phyloP scores from a whole-genome alignment of 108 stramenopile genomes.

The Seminavis robusta region DNA sequence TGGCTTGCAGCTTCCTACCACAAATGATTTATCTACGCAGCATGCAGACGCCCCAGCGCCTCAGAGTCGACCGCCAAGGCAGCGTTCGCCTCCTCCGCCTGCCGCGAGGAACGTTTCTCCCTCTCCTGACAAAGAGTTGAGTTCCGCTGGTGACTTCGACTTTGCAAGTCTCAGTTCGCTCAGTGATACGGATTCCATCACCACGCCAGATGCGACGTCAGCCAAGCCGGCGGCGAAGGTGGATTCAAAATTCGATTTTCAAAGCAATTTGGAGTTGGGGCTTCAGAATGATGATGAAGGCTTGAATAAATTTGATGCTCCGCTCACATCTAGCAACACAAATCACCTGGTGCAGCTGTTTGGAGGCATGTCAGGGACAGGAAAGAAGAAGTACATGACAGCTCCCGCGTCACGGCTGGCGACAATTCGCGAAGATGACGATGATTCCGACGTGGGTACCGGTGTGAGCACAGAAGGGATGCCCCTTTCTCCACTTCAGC shows the following conservation, averaged over 20 bases:
- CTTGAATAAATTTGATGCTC: slow-evolving; percentile 13
- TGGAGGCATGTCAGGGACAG: slow-evolving; percentile 19
- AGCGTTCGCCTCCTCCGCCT: too few species aligned
- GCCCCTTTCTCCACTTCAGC: too few species aligned
- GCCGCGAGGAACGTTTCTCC: too few species aligned
- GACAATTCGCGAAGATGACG: slow-evolving; percentile 74
- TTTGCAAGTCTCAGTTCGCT: too few species aligned
- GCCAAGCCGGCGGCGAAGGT: slow-evolving; percentile 8
- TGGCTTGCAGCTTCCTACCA: too few species aligned
- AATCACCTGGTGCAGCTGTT: slow-evolving; percentile 40
- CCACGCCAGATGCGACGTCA: background rate
- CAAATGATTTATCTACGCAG: too few species aligned
- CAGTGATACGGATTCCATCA: too few species aligned
- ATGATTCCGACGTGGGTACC: slow-evolving; percentile 30
- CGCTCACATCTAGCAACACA: too few species aligned
- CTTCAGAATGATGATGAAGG: slow-evolving; percentile 22
- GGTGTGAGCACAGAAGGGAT: background rate
- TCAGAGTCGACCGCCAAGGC: too few species aligned
- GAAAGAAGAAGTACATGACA: slow-evolving; percentile 63
- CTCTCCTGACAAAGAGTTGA: too few species aligned
- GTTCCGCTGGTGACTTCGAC: too few species aligned
- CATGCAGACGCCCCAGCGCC: too few species aligned
- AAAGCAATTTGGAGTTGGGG: slow-evolving; percentile 50
- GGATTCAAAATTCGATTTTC: slow-evolving; percentile 70
- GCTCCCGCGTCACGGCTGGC: slow-evolving; percentile 57